Evolutionary conservation across 2,329 filamentous ascomycete genomes (phyloP), one percentile per base, ranked within the genome.

Genomic region (Microdochium nivale): DNA sequence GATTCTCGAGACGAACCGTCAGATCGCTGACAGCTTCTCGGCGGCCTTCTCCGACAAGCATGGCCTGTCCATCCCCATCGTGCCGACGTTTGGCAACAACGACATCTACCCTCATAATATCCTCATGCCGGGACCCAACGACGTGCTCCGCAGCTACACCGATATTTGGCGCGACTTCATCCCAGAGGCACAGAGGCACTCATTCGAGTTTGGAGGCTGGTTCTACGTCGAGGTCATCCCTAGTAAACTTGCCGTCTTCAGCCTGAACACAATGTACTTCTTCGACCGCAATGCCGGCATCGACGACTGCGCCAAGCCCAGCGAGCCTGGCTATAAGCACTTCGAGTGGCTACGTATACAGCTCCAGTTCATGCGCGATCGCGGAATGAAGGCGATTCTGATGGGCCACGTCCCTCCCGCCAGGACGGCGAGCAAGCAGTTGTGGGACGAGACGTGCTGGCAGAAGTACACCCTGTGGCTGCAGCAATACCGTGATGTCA

Each of bases 91-190:
- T 59, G 94, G 94, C 54, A 99, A 99, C 72, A 99, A 99, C 69
- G 94, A 99, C 63, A 91, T 99, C 53, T 81, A 96, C 54, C 94
- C 94, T 1, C 94, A 99, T 71, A 99, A 99, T 62, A 95, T 97
- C 63, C 84, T 99, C 66, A 75, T 83, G 43, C 77, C 81, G 1
- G 94, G 92, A 0, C 94, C 94, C 16, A 96, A 96, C 62, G 79
- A 80, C 56, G 96, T 92, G 85, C 87, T 95, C 1, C 80, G 80
- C 53, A 77, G 78, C 47, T 96, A 94, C 60, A 74, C 82, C 25
- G 77, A 86, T 23, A 81, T 97, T 23, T 99, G 94, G 94, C 71
- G 73, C 48, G 77, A 78, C 35, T 95, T 97, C 65, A 95, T 99
- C 54, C 94, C 94, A 1, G 90, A 96, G 70, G 87, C 84, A 59